Conservation (phyloP, 2,329 filamentous ascomycete genomes). For the Cytospora piceae region DNA sequence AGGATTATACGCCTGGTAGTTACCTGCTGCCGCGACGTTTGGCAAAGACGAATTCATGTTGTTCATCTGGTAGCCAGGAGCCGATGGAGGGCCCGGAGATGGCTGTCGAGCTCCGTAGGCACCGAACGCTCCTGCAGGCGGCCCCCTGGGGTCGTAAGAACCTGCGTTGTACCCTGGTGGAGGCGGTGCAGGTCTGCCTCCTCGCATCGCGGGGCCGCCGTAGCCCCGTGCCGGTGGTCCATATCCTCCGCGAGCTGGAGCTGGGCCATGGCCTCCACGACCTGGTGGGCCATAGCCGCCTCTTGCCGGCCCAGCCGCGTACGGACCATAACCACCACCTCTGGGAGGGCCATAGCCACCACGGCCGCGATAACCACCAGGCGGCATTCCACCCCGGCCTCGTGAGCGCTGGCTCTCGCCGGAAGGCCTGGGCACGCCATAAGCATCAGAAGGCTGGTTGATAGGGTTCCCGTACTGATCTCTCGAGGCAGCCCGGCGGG, state of each 20-base stretch:
- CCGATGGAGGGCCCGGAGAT: constrained; percentile 45
- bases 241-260: constrained; percentile 48
- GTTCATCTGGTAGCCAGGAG: constrained; percentile 43
- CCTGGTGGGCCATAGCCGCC: constrained; percentile 48
- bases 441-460: constrained; percentile 48
- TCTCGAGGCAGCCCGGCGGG: constrained; percentile 46
- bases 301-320: constrained; percentile 37
- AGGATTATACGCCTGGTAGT: constrained; percentile 50
- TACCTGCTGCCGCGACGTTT: constrained; percentile 40
- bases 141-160: constrained; percentile 44
- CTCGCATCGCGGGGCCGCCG: constrained; percentile 41
- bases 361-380: constrained; percentile 53
- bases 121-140: constrained; percentile 45
- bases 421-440: constrained; percentile 52
- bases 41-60: constrained; percentile 44
- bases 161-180: constrained; percentile 49
- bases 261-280: constrained; percentile 53
- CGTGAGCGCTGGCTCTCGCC: constrained; percentile 54
- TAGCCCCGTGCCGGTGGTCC: constrained; percentile 43
- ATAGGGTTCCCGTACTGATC: constrained; percentile 70
- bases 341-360: constrained; percentile 51
- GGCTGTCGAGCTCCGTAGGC: constrained; percentile 40
- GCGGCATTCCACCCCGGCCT: constrained; percentile 53
- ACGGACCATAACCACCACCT: constrained; percentile 39
- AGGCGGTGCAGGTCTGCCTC: constrained; percentile 47